Evolutionary conservation across 805 yeast species (phyloP).

Genomic region (Kuraishia hungarica): DNA sequence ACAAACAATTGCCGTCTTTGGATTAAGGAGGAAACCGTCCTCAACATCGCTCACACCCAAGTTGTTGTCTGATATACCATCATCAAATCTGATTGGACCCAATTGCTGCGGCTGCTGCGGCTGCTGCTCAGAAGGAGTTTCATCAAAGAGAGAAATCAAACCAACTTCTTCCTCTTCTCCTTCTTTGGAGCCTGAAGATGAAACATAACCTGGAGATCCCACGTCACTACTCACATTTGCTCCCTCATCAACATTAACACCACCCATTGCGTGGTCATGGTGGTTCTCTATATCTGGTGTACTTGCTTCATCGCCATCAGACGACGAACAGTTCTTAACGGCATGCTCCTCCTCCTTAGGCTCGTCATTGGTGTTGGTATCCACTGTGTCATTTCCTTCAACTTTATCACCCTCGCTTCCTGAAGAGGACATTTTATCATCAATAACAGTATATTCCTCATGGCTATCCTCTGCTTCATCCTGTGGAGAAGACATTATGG

Average conservation of each 20-base stretch:
- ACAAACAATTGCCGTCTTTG: slow-evolving; percentile 42
- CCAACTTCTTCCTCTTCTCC: not conserved
- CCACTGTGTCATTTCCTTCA: too few species aligned
- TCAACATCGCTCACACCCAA: slow-evolving; percentile 10
- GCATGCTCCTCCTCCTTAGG: not conserved
- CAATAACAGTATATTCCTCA: not conserved
- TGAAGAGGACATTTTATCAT: not conserved
- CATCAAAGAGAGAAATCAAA: not conserved
- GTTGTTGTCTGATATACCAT: too few species aligned
- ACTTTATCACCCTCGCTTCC: not conserved
- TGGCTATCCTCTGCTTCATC: not conserved
- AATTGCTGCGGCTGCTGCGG: not conserved
- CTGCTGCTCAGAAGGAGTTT: not conserved
- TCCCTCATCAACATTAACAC: too few species aligned
- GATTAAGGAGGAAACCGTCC: slow-evolving; percentile 15
- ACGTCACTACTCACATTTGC: too few species aligned
- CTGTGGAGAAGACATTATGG: not conserved
- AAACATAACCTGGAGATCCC: too few species aligned
- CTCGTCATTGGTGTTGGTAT: too few species aligned
- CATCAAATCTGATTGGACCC: not conserved
- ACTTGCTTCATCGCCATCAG: slow-evolving; percentile 6
- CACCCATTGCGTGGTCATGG: not conserved
- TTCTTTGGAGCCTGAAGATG: not conserved
- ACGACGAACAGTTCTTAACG: not conserved
- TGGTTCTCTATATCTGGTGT: slow-evolving; percentile 2